Percentiles rank a stretch among this genome's conserved stretches.
These are phyloP conservation scores for Puccinia brachypodii DNA, from an alignment of 1,284 basidiomycete genomes.

Conservation along the genomic window DNA sequence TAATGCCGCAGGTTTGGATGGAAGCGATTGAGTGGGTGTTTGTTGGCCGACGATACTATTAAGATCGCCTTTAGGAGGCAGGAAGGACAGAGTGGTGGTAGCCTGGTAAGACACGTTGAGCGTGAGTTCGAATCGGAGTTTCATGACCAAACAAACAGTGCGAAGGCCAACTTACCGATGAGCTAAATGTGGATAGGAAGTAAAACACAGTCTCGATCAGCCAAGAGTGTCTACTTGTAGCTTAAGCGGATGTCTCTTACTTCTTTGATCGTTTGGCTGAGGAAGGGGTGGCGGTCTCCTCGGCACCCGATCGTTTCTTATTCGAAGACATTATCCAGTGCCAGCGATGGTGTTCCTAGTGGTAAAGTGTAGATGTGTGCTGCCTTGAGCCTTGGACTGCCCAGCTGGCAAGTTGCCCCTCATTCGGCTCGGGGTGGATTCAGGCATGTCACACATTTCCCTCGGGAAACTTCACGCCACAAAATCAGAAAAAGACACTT, in stretches of 20 bases:
- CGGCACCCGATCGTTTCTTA: slow-evolving; percentile 28
- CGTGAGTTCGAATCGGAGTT: neutral
- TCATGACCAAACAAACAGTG: neutral
- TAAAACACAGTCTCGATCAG: neutral
- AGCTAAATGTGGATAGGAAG: slow-evolving; percentile 15
- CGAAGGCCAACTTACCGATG: slow-evolving; percentile 34
- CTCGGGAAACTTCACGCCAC: no score
- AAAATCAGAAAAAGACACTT: no score
- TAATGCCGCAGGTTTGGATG: slow-evolving; percentile 32
- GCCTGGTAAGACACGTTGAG: neutral
- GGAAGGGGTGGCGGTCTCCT: neutral
- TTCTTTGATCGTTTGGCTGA: slow-evolving; percentile 23
- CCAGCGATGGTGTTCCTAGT: no score
- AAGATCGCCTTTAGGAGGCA: slow-evolving; percentile 47
- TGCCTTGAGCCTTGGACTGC: no score
- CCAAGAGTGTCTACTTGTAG: no score
- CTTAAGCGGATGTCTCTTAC: neutral
- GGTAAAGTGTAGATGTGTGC: no score
- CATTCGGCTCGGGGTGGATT: no score
- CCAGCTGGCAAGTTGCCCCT: no score
- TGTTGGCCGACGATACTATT: slow-evolving; percentile 22
- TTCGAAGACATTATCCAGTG: slow-evolving; percentile 11
- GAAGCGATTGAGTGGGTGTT: slow-evolving; percentile 17
- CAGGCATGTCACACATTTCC: no score
- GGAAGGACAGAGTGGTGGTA: slow-evolving; percentile 36